Base-by-base conservation (phyloP, 495 filamentous ascomycete species). In the Talaromyces proteolyticus region DNA sequence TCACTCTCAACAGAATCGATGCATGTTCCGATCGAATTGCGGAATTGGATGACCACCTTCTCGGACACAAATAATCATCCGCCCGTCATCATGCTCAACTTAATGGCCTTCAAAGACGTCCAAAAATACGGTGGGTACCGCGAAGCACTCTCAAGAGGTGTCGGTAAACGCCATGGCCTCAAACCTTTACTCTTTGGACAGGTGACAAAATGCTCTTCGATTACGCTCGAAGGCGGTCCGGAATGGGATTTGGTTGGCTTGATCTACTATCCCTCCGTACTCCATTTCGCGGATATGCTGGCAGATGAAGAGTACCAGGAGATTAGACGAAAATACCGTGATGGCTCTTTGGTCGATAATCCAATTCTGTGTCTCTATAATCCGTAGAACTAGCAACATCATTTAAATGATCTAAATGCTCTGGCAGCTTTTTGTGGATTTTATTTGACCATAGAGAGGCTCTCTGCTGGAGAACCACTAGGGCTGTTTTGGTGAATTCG, bases 261-360 rank as follows among this genome's bases (percentile, higher is more conserved):
- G 16, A 23, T 49, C 12, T 41, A 49, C 34, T 49, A 49, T 49
- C 46, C 46, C 11, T 49, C 46, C 1, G 46, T 49, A 38, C 21
- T 49, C 16, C 46, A 49, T 49, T 49, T 49, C 21, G 46, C 18
- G 34, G 46, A 49, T 41, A 49, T 49, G 46, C 21, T 49, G 46
- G 20, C 34, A 3, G 21, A 23, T 40, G 17, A 20, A 19, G 46
- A 49, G 11, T 49, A 49, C 12, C 18, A 49, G 46, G 46, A 49
- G 37, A 49, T 41, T 14, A 49, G 46, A 16, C 46, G 21, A 11
- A 41, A 49, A 16, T 40, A 49, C 21, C 46, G 46, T 10, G 46
- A 49, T 11, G 46, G 46, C 7, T 49, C 46, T 23, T 23, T 40
- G 21, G 36, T 49, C 14, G 34, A 49, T 26, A 49, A 49, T 18